Conservation (phyloP, 1,139 yeast species). For the Taiozyma onychis region DNA sequence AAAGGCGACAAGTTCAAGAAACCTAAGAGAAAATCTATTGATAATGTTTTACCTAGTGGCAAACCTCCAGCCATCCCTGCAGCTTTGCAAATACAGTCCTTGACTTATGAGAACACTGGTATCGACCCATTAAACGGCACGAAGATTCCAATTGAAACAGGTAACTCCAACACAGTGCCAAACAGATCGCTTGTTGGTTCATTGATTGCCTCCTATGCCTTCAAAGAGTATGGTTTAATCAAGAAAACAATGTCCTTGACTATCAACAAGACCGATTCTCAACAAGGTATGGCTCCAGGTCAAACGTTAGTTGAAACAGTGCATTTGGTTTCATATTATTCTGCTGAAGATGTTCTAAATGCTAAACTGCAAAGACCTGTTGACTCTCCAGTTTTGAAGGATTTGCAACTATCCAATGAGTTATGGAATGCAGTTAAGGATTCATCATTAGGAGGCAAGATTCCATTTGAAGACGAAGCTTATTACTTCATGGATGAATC, state of each 20-base stretch:
- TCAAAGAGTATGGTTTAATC: conserved; percentile 70
- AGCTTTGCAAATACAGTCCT: background rate
- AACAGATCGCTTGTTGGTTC: conserved; percentile 47
- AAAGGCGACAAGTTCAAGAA: conserved; percentile 16
- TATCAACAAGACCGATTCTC: conserved; percentile 24
- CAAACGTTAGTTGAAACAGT: conserved; percentile 39
- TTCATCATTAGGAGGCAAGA: conserved; percentile 51
- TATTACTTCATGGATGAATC: conserved; percentile 42
- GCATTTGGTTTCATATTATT: conserved; percentile 76
- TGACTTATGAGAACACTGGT: background rate
- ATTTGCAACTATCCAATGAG: conserved; percentile 48
- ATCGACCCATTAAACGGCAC: background rate
- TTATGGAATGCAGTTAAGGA: conserved; percentile 58
- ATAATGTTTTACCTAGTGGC: background rate
- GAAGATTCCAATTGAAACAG: background rate
- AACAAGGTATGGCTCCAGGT: background rate
- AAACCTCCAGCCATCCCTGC: background rate
- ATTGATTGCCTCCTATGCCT: conserved; percentile 54
- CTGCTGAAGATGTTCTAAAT: conserved; percentile 62
- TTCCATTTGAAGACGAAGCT: conserved; percentile 47
- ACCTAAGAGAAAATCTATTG: conserved; percentile 21
- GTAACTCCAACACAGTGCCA: conserved; percentile 6
- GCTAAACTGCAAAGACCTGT: conserved; percentile 58
- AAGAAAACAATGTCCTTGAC: conserved; percentile 76
- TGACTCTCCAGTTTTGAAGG: conserved; percentile 44